A percentile compares a stretch with the other conserved stretches of the same genome.
phyloP scores from a whole-genome alignment of 345 rosid species.

The Toxicodendron radicans region DNA sequence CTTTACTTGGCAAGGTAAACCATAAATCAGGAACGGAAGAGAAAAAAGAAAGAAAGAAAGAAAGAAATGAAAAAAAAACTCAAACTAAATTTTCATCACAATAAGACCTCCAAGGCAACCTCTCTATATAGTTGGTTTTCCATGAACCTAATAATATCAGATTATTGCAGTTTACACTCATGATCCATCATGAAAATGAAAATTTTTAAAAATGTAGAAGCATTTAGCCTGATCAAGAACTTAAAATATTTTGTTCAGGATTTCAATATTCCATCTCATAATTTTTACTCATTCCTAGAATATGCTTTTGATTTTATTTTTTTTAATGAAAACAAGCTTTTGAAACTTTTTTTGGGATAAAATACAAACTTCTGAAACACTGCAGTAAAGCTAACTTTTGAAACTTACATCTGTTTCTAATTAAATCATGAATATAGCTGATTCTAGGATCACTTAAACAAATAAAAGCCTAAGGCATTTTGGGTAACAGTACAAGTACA shows the following conservation, averaged over 20 bases:
- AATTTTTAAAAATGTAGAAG: neutral
- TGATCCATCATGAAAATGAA: neutral
- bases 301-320: too few species aligned
- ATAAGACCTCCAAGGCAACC: conserved; percentile 20
- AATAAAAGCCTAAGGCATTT: too few species aligned
- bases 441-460: neutral
- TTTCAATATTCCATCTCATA: neutral
- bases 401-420: conserved; percentile 23
- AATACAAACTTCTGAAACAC: neutral
- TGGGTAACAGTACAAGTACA: too few species aligned
- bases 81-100: neutral
- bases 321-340: too few species aligned
- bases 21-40: too few species aligned
- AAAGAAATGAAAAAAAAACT: neutral
- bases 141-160: conserved; percentile 4
- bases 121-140: conserved; percentile 21
- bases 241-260: neutral
- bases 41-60: neutral
- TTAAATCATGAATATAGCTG: conserved; percentile 13
- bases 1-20: neutral
- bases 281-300: neutral
- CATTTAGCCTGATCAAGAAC: neutral
- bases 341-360: too few species aligned
- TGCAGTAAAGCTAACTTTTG: neutral
- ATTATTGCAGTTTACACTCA: neutral